phyloP scores from a whole-genome alignment of 2,329 filamentous ascomycete genomes.

The Penicillium verrucosum region DNA sequence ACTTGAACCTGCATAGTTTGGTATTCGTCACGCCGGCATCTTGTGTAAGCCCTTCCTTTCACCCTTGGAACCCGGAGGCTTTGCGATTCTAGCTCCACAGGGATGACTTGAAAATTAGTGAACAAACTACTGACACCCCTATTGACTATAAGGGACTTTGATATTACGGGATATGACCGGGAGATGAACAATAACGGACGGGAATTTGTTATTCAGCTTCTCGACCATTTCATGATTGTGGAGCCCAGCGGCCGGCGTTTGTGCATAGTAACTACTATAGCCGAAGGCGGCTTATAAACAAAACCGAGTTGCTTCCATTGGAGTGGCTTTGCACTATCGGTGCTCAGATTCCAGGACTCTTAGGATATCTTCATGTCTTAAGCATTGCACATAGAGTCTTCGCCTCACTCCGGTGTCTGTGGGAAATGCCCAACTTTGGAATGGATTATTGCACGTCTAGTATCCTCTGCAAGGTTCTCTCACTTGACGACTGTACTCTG shows the following conservation, averaged over 20 bases:
- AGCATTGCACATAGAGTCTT: background rate
- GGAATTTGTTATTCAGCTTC: background rate
- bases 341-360: too few species aligned
- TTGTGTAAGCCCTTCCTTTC: background rate
- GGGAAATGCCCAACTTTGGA: background rate
- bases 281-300: background rate
- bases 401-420: too few species aligned
- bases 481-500: background rate
- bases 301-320: background rate
- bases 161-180: background rate
- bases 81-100: background rate
- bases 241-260: background rate
- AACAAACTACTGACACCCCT: background rate
- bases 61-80: too few species aligned
- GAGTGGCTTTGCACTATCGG: background rate
- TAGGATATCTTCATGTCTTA: too few species aligned
- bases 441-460: background rate
- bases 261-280: too few species aligned
- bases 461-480: background rate
- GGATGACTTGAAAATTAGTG: background rate
- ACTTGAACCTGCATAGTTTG: background rate
- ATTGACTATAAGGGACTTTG: background rate
- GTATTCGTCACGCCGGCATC: background rate
- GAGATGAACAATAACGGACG: too few species aligned
- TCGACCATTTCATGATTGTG: background rate